A percentile compares a stretch with the other conserved stretches of the same genome.
These are phyloP conservation scores for Casuarina cunninghamiana DNA, from an alignment of 306 rosid genomes.

Conservation along the genomic window DNA sequence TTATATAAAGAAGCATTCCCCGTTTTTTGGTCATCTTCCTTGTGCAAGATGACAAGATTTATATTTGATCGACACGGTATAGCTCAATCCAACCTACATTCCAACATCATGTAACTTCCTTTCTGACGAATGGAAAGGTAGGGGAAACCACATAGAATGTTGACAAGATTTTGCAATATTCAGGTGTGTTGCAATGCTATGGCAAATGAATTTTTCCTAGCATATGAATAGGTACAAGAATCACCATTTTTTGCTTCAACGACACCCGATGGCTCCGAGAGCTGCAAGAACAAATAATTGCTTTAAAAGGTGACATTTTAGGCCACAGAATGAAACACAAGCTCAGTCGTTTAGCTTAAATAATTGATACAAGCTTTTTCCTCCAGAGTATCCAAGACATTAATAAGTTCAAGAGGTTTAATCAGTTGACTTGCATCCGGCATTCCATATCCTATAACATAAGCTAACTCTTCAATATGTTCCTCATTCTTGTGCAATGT, in stretches of 20 bases:
- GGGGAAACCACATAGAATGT: background rate
- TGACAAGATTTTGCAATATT: background rate
- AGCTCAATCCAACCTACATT: conserved; percentile 2
- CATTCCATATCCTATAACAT: conserved; percentile 17
- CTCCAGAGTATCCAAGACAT: background rate
- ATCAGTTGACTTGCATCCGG: background rate
- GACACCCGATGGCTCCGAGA: conserved; percentile 92
- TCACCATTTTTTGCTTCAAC: conserved; percentile 64
- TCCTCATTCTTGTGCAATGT: background rate
- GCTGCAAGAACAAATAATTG: conserved; percentile 60
- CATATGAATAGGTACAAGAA: conserved; percentile 10
- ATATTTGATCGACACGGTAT: background rate
- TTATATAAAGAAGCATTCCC: no score
- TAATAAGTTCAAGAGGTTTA: conserved; percentile 3
- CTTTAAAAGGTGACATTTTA: conserved; percentile 14
- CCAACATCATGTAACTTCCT: conserved; percentile 2
- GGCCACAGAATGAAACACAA: conserved; percentile 12
- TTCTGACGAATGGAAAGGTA: background rate
- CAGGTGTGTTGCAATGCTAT: conserved; percentile 1
- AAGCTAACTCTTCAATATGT: background rate
- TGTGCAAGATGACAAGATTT: no score
- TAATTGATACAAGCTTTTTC: background rate
- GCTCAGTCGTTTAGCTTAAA: conserved; percentile 19
- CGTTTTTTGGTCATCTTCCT: no score
- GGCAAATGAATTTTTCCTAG: conserved; percentile 6